Percentiles rank a stretch among this genome's conserved stretches.
These are phyloP conservation scores for Priceomyces melissophilus DNA, from an alignment of 805 yeast genomes.

Conservation along the genomic window DNA sequence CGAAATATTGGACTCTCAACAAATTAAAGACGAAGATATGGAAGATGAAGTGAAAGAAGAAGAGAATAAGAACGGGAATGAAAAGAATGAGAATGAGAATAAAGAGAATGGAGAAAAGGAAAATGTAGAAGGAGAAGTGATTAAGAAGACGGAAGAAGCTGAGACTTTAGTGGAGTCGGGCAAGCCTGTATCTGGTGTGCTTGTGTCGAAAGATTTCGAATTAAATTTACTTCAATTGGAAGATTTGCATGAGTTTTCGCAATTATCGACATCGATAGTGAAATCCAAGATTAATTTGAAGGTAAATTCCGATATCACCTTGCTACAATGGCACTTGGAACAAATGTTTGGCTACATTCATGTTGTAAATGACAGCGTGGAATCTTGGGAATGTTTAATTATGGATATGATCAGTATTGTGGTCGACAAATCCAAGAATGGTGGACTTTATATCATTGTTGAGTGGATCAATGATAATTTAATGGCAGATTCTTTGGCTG, in stretches of 20 bases:
- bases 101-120: constrained; percentile 2
- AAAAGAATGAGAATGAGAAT: constrained; percentile 2
- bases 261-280: constrained; percentile 78
- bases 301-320: constrained; percentile 75
- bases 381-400: constrained; percentile 41
- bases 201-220: constrained; percentile 89
- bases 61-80: constrained; percentile 4
- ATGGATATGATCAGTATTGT: constrained; percentile 43
- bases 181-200: constrained; percentile 65
- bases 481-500: constrained; percentile 91
- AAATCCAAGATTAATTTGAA: constrained; percentile 76
- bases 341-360: constrained; percentile 93
- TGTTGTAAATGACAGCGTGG: constrained; percentile 54
- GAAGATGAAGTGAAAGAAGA: constrained; percentile 8
- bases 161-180: constrained; percentile 19
- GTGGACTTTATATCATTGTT: constrained; percentile 51
- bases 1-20: constrained; percentile 22
- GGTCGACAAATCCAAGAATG: constrained; percentile 34
- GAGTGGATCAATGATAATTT: constrained; percentile 86
- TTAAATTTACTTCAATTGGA: constrained; percentile 76
- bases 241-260: constrained; percentile 86
- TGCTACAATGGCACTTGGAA: constrained; percentile 83
- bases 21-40: constrained; percentile 8
- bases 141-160: too few species aligned
- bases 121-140: too few species aligned